A percentile compares a stretch with the other conserved stretches of the same genome.
Evolutionary conservation across 2,329 filamentous ascomycete species (phyloP).

Genomic region (Phialophora chinensis): DNA sequence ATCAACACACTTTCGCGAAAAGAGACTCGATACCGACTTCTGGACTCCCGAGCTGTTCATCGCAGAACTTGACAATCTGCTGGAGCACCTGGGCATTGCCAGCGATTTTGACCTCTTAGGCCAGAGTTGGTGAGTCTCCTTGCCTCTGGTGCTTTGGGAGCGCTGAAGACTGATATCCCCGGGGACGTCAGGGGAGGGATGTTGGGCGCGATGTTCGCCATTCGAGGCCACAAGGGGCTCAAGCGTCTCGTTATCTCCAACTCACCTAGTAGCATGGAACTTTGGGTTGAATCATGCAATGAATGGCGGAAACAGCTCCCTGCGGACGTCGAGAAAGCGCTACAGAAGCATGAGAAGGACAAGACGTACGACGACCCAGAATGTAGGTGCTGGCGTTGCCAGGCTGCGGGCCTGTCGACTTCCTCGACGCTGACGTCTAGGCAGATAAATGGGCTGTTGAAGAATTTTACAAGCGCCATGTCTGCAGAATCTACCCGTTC

Average conservation of each 20-base stretch:
- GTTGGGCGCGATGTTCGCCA: slow-evolving; percentile 54
- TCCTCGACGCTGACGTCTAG: background rate
- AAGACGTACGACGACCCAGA: slow-evolving; percentile 39
- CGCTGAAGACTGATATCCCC: background rate
- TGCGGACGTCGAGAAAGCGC: slow-evolving; percentile 32
- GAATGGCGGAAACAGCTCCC: slow-evolving; percentile 39
- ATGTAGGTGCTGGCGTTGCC: slow-evolving; percentile 20
- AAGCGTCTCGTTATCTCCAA: slow-evolving; percentile 48
- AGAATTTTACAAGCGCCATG: slow-evolving; percentile 42
- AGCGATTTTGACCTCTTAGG: slow-evolving; percentile 53
- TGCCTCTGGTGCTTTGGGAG: background rate
- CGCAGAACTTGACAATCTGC: slow-evolving; percentile 57
- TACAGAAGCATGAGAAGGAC: slow-evolving; percentile 33
- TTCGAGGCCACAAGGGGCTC: slow-evolving; percentile 45
- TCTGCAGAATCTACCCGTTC: slow-evolving; percentile 44
- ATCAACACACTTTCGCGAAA: slow-evolving; percentile 57
- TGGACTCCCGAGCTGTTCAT: slow-evolving; percentile 58
- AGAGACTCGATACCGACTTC: slow-evolving; percentile 53
- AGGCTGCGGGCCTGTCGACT: background rate
- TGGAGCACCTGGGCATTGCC: slow-evolving; percentile 50
- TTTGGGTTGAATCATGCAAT: slow-evolving; percentile 39
- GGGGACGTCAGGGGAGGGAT: slow-evolving; percentile 51
- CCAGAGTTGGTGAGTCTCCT: slow-evolving; percentile 53
- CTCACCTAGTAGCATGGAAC: slow-evolving; percentile 41
- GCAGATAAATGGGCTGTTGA: slow-evolving; percentile 39